Conservation (phyloP, 2,329 filamentous ascomycete genomes). For the Trichoderma sp. region DNA sequence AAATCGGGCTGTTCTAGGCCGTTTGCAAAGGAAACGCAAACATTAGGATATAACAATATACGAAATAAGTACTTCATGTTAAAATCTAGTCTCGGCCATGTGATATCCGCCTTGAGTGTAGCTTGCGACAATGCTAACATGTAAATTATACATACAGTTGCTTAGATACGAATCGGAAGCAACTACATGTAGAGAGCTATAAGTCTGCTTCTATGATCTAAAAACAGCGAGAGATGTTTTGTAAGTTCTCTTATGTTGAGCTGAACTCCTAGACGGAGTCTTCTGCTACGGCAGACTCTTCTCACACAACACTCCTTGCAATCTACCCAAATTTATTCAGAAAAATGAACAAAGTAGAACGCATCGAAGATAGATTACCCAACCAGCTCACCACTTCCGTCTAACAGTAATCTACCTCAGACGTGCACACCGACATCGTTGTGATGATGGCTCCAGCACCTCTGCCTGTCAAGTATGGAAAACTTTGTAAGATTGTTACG, state of each 20-base stretch:
- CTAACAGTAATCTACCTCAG: not conserved
- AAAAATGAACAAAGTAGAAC: not conserved
- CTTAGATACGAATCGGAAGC: not conserved
- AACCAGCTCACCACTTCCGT: not conserved
- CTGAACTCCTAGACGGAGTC: too few species aligned
- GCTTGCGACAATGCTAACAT: not conserved
- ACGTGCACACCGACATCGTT: too few species aligned
- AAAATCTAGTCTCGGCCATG: not conserved
- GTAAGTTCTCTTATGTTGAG: too few species aligned
- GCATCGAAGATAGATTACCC: not conserved
- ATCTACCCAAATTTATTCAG: not conserved
- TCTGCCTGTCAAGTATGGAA: too few species aligned
- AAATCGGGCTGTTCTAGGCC: too few species aligned
- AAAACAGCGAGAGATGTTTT: not conserved
- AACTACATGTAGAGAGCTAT: not conserved
- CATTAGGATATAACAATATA: not conserved
- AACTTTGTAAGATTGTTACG: too few species aligned
- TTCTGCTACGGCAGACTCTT: too few species aligned
- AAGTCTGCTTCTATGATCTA: not conserved
- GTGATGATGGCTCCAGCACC: too few species aligned
- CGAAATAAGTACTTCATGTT: not conserved
- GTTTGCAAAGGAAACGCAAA: not conserved
- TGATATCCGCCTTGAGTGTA: not conserved
- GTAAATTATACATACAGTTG: not conserved
- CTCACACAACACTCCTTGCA: not conserved